Base-by-base conservation (phyloP, 805 yeast genomes). In the Yueomyces sinensis region DNA sequence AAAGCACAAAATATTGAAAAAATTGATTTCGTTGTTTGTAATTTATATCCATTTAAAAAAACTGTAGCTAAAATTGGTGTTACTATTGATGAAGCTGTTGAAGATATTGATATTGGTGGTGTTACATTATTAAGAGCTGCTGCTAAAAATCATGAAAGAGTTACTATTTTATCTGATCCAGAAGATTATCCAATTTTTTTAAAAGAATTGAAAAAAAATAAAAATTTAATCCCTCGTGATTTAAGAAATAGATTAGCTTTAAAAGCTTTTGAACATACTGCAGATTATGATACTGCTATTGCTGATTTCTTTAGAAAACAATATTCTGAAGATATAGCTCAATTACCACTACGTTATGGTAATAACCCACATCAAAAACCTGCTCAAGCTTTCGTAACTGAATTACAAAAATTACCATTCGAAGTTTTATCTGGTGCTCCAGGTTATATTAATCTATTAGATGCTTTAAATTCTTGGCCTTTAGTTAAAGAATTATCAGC, bases 291-390 rank as follows among this genome's bases (percentile, higher is more conserved):
- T 59, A 74, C 86, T 39, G 83, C 94, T 37, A 91, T 91, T 55
- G 74, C 95, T 38, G 98, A 91, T 66, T 91, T 84, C 61, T 91
- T 91, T 76, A 78, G 98, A 70, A 91, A 86, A 67, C 87, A 84
- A 65, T 91, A 91, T 68, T 73, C 94, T 33, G 97, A 89, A 65
- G 81, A 77, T 58, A 66, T 65, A 32, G 72, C 91, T 36, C 97
- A 89, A 72, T 70, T 91, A 61, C 89, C 96, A 20, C 72, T 91
- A 52, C 79, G 98, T 68, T 91, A 91, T 62, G 98, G 98, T 60
- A 95, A 95, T 39, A 91, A 91, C 69, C 98, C 98, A 40, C 97
- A 91, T 63, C 98, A 91, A 70, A 91, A 84, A 64, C 98, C 98
- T 33, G 96, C 98, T 22, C 98, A 91, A 69, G 95, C 97, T 35